Percentiles rank a stretch among this genome's conserved stretches.
Conservation (phyloP, 1,139 yeast genomes). For the Arxiozyma bovina region DNA sequence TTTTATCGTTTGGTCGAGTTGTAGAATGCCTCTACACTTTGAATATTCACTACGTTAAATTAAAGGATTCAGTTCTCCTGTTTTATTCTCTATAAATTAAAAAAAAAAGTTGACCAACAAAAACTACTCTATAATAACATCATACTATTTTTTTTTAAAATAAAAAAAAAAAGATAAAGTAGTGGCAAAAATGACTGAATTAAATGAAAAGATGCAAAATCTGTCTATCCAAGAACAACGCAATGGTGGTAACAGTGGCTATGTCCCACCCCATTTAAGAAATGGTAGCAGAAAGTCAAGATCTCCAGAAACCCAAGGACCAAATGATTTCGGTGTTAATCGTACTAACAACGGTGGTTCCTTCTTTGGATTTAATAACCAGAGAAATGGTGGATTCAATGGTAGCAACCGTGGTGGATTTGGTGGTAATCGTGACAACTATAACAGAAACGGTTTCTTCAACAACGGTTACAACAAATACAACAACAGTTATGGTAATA, state of each 20-base stretch:
- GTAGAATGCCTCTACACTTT: background rate
- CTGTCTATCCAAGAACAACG: slow-evolving; percentile 29
- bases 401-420: slow-evolving; percentile 17
- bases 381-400: slow-evolving; percentile 2
- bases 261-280: slow-evolving; percentile 69
- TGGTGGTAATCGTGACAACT: slow-evolving; percentile 16
- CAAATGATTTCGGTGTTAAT: slow-evolving; percentile 16
- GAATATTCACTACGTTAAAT: too few species aligned
- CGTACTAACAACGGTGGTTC: slow-evolving; percentile 28
- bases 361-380: slow-evolving; percentile 17
- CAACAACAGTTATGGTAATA: background rate
- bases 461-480: background rate
- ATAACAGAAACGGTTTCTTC: slow-evolving; percentile 15
- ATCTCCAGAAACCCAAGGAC: slow-evolving; percentile 1
- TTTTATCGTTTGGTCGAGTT: background rate
- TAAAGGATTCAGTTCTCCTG: background rate
- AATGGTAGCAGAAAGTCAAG: slow-evolving; percentile 7
- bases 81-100: background rate
- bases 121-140: background rate
- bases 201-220: slow-evolving; percentile 39
- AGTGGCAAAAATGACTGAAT: slow-evolving; percentile 34
- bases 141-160: too few species aligned
- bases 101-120: background rate
- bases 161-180: too few species aligned
- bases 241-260: slow-evolving; percentile 28